Conservation (phyloP, 805 yeast genomes). For the Metschnikowia kofuensis region DNA sequence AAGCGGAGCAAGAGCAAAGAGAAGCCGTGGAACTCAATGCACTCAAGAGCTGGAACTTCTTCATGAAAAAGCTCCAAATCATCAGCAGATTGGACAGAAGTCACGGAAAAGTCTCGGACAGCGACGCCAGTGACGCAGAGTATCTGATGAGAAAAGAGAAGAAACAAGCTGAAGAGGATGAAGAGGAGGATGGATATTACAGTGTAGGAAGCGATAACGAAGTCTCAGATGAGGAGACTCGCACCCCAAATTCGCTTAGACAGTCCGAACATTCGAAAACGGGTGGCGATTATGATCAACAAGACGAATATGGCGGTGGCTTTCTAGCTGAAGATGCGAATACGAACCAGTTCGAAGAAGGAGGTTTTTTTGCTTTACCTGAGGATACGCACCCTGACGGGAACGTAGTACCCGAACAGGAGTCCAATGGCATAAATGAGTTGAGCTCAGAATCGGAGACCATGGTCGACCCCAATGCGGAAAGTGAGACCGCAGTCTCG, state of each 20-base stretch:
- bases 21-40: conserved; percentile 47
- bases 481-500: neutral
- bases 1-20: conserved; percentile 45
- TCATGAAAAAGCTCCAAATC: conserved; percentile 50
- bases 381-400: neutral
- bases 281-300: neutral
- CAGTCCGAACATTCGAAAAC: neutral
- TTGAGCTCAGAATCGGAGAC: conserved; percentile 1
- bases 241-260: conserved; percentile 8
- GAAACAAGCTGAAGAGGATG: neutral
- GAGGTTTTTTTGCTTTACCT: conserved; percentile 16
- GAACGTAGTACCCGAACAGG: no score
- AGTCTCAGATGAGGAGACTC: conserved; percentile 10
- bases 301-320: conserved; percentile 22
- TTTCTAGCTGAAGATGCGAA: conserved; percentile 17
- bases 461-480: neutral
- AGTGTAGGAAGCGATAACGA: conserved; percentile 20
- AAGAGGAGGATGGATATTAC: conserved; percentile 19
- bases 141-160: neutral
- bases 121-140: conserved; percentile 7
- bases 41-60: conserved; percentile 51
- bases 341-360: conserved; percentile 10
- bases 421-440: no score
- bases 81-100: conserved; percentile 41
- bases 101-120: conserved; percentile 42